These are phyloP conservation scores for Skeletonema tropicum DNA, from an alignment of 108 stramenopile species.

Conservation along the genomic window DNA sequence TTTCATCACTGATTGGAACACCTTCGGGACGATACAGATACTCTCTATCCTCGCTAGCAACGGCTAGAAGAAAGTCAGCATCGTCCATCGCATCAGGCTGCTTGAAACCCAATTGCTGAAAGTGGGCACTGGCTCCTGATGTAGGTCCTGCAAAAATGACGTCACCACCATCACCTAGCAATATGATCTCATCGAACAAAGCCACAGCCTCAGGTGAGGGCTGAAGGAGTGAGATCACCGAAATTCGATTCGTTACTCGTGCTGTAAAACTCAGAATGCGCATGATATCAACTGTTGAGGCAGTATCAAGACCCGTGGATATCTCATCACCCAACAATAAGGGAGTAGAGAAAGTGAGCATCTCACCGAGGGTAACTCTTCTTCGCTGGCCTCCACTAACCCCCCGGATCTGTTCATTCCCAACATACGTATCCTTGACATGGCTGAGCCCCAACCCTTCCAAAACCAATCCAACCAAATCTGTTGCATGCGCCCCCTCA, in stretches of 20 bases:
- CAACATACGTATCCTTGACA: conserved; percentile 77
- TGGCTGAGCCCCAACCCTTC: conserved; percentile 62
- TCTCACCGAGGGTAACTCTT: conserved; percentile 51
- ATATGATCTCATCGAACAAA: conserved; percentile 73
- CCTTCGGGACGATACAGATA: background rate
- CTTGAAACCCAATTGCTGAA: conserved; percentile 44
- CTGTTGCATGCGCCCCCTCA: background rate
- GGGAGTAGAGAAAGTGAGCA: conserved; percentile 25
- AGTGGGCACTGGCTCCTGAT: conserved; percentile 47
- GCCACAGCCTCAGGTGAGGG: conserved; percentile 71
- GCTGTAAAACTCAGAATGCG: conserved; percentile 32
- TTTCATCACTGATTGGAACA: background rate
- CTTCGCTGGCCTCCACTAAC: conserved; percentile 60
- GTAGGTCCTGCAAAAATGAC: conserved; percentile 71
- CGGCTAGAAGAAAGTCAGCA: conserved; percentile 55
- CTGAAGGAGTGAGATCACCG: conserved; percentile 76
- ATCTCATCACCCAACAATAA: conserved; percentile 67
- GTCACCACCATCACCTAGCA: conserved; percentile 55
- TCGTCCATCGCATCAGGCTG: conserved; percentile 64
- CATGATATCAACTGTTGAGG: conserved; percentile 75
- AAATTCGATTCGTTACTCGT: conserved; percentile 30
- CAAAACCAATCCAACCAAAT: conserved; percentile 28
- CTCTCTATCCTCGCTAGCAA: conserved; percentile 50
- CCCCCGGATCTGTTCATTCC: conserved; percentile 50
- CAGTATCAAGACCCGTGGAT: conserved; percentile 72